Evolutionary conservation across 805 yeast species (phyloP), one percentile per base, ranked within the genome.

Genomic region (Barnettozyma pratensis): DNA sequence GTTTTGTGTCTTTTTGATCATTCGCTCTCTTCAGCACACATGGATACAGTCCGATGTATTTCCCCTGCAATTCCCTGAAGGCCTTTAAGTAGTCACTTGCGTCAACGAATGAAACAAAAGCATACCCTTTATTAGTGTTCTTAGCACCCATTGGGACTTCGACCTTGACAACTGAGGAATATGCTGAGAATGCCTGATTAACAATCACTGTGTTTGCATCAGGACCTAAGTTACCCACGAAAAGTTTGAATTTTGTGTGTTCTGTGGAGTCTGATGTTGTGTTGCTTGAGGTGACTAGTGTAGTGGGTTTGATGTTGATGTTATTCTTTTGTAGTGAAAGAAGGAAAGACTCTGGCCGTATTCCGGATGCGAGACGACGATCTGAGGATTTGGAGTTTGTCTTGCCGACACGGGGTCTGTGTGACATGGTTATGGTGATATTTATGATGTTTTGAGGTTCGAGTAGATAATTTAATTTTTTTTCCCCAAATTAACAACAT

Each of bases 41-140:
- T 0, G 94, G 94, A 57, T 83, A 83, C 56, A 73, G 77, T 1
- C 94, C 95, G 42, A 87, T 74, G 55, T 83, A 85, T 59, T 84
- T 83, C 28, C 88, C 87, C 60, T 86, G 83, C 81, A 85, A 76
- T 57, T 83, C 87, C 60, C 80, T 82, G 65, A 83, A 86, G 3
- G 91, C 89, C 45, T 70, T 66, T 47, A 86, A 69, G 56, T 83
- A 86, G 59, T 86, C 92, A 25, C 80, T 79, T 0, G 91, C 65
- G 51, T 74, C 75, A 3, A 67, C 69, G 62, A 87, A 86, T 6
- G 87, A 80, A 11, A 86, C 84, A 63, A 86, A 87, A 7, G 90
- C 95, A 61, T 69, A 87, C 4, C 95, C 94, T 59, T 78, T 81
- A 38, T 55, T 58, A 7, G 68, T 70, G 0, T 76, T 68, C 4